These are phyloP conservation scores for Phaeoacremonium minimum DNA, from an alignment of 2,329 filamentous ascomycete genomes.

Conservation along the genomic window DNA sequence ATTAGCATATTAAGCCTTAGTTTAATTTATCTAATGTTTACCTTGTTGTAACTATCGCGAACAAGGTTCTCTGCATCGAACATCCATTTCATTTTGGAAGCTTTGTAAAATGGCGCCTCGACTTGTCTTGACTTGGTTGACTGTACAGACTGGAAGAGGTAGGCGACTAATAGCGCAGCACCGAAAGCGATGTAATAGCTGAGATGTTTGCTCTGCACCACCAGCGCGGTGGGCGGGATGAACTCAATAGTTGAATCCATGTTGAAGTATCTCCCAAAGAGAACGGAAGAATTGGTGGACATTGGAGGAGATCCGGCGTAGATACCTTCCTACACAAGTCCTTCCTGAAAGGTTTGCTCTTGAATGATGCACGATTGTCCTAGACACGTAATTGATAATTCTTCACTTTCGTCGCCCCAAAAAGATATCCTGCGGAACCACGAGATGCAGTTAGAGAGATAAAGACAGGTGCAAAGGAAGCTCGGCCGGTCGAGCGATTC, in stretches of 20 bases:
- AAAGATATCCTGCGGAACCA: too few species aligned
- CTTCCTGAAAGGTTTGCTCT: too few species aligned
- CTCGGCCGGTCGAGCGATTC: too few species aligned
- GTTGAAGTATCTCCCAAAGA: slow-evolving; percentile 12
- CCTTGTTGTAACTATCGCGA: slow-evolving; percentile 44
- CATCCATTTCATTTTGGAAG: slow-evolving; percentile 44
- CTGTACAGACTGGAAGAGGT: slow-evolving; percentile 26
- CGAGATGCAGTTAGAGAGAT: too few species aligned
- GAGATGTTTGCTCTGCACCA: slow-evolving; percentile 22
- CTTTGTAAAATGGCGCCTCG: slow-evolving; percentile 41
- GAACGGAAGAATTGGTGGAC: slow-evolving; percentile 16
- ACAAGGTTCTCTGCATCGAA: slow-evolving; percentile 43
- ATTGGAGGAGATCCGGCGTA: too few species aligned
- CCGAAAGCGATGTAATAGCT: slow-evolving; percentile 36
- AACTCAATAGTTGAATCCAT: slow-evolving; percentile 16
- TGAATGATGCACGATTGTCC: too few species aligned
- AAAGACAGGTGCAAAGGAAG: too few species aligned
- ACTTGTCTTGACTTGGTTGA: slow-evolving; percentile 24
- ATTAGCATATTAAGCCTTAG: too few species aligned
- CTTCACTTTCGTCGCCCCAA: too few species aligned
- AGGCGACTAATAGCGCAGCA: slow-evolving; percentile 28
- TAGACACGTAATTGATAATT: too few species aligned
- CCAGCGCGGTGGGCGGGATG: slow-evolving; percentile 18
- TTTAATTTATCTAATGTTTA: too few species aligned
- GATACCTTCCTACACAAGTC: too few species aligned